phyloP scores from a whole-genome alignment of 805 yeast genomes.

The Yarrowia divulgata region DNA sequence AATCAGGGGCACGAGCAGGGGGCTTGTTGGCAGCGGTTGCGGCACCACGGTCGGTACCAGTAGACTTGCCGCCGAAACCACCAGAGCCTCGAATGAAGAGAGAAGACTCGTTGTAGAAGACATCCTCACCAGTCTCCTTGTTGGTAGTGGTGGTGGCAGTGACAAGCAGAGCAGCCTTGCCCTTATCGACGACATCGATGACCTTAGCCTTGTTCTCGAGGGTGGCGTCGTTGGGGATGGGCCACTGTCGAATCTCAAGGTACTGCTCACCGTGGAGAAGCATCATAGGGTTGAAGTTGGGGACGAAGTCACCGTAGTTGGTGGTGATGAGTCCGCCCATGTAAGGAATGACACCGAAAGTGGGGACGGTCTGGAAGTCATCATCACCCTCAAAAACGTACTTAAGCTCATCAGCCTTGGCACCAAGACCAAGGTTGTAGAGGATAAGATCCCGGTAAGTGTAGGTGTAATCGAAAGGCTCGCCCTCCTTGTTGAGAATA shows the following conservation, averaged over 20 bases:
- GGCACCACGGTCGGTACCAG: slow-evolving; percentile 64
- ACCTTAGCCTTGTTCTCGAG: slow-evolving; percentile 70
- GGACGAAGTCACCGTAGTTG: slow-evolving; percentile 67
- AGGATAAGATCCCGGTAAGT: slow-evolving; percentile 75
- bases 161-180: slow-evolving; percentile 78
- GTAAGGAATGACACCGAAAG: slow-evolving; percentile 88
- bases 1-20: slow-evolving; percentile 73
- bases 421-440: slow-evolving; percentile 91
- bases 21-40: slow-evolving; percentile 69
- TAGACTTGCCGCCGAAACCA: slow-evolving; percentile 57
- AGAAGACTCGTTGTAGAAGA: slow-evolving; percentile 84
- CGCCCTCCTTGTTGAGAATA: slow-evolving; percentile 53
- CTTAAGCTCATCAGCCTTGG: slow-evolving; percentile 74
- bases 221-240: slow-evolving; percentile 75
- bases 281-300: slow-evolving; percentile 86
- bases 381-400: slow-evolving; percentile 78
- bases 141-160: slow-evolving; percentile 76
- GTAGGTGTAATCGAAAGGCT: slow-evolving; percentile 61
- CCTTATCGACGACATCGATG: slow-evolving; percentile 80
- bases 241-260: slow-evolving; percentile 74
- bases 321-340: slow-evolving; percentile 66
- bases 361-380: slow-evolving; percentile 84
- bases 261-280: slow-evolving; percentile 96
- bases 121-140: slow-evolving; percentile 66
- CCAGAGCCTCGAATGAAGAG: slow-evolving; percentile 80